Base-by-base conservation (phyloP, 2,329 filamentous ascomycete species). In the Bipolaris victoriae region DNA sequence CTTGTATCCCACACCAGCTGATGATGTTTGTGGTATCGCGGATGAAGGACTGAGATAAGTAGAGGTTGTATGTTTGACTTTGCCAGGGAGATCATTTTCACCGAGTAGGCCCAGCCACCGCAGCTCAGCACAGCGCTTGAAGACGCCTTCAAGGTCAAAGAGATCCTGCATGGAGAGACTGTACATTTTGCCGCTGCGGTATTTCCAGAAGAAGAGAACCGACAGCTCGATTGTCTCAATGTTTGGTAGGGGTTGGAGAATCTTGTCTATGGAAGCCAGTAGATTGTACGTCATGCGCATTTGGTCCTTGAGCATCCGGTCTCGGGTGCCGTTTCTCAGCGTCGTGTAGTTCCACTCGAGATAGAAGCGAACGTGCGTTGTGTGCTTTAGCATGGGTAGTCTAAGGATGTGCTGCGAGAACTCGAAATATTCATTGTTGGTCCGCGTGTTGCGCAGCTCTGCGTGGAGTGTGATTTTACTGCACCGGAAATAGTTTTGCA, bases 191-290 rank as follows among this genome's bases (percentile, higher is more conserved):
- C 72, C 72, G 3, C 66, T 70, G 7, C 66, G 59, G 10, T 66
- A 67, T 57, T 69, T 72, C 73, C 73, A 76, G 52, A 72, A 76
- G 52, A 75, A 76, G 3, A 75, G 62, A 0, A 76, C 64, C 1
- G 66, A 70, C 0, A 76, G 53, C 49, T 75, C 71, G 18, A 76
- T 71, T 13, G 62, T 67, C 49, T 73, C 65, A 3, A 75, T 60
- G 5, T 57, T 61, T 37, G 69, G 64, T 2, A 70, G 58, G 1
- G 64, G 62, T 1, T 57, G 39, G 7, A 73, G 58, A 6, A 76
- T 64, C 46, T 62, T 68, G 52, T 75, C 72, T 65, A 75, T 73
- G 44, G 71, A 64, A 24, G 68, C 58, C 20, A 71, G 61, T 1
- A 76, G 68, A 22, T 71, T 66, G 20, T 67, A 62, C 5, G 69